These are phyloP conservation scores for Spencermartinsiella europaea DNA, from an alignment of 805 yeast species.

Conservation along the genomic window DNA sequence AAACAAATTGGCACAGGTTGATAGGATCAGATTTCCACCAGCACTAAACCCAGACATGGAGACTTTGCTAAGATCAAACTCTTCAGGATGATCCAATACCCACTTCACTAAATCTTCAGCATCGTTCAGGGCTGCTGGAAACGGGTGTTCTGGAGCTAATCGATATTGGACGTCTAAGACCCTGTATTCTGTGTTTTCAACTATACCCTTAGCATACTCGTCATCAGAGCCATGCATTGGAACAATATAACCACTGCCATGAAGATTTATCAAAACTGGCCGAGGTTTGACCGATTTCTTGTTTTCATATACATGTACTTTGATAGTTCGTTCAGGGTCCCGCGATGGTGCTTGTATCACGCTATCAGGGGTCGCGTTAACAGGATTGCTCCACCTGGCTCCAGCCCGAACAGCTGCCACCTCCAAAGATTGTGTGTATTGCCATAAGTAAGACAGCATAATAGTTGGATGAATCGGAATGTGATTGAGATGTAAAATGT, in stretches of 20 bases:
- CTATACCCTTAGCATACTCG: not conserved
- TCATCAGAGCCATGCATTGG: not conserved
- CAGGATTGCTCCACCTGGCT: not conserved
- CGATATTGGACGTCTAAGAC: conserved; percentile 32
- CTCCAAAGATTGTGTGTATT: not conserved
- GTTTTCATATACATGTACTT: not conserved
- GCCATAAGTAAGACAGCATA: too few species aligned
- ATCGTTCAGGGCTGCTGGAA: conserved; percentile 46
- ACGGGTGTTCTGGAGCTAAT: conserved; percentile 46
- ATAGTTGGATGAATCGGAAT: too few species aligned
- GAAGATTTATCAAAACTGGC: not conserved
- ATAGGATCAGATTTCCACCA: not conserved
- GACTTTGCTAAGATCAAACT: not conserved
- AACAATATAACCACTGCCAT: not conserved
- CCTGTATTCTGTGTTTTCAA: not conserved
- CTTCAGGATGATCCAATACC: not conserved
- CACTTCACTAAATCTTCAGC: conserved; percentile 27
- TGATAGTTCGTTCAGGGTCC: not conserved
- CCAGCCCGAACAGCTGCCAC: not conserved
- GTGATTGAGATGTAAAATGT: too few species aligned
- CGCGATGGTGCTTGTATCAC: not conserved
- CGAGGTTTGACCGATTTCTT: not conserved
- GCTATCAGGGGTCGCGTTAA: not conserved
- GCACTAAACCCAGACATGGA: not conserved
- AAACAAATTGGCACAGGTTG: not conserved